A percentile compares a stretch with the other conserved stretches of the same genome.
Evolutionary conservation across 257 asterid genomes (phyloP).

Genomic region (Datura wrightii): DNA sequence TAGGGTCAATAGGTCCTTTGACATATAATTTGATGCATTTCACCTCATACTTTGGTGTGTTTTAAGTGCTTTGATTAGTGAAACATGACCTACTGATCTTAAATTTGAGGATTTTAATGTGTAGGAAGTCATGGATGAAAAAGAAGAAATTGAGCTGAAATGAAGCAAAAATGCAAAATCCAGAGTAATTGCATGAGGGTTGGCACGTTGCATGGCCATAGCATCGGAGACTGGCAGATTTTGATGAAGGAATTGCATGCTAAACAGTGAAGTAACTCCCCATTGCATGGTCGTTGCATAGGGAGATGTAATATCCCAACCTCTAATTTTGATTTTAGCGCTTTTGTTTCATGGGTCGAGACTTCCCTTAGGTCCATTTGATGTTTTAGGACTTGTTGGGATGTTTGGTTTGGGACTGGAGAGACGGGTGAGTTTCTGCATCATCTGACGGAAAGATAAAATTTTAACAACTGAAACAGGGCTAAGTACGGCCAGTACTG

Average conservation of each 20-base stretch:
- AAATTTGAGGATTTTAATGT: slow-evolving; percentile 18
- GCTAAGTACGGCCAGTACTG: not conserved
- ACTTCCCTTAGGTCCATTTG: not conserved
- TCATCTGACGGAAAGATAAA: not conserved
- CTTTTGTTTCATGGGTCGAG: not conserved
- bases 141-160: not conserved
- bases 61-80: slow-evolving; percentile 9
- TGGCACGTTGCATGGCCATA: not conserved
- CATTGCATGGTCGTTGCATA: not conserved
- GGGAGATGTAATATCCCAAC: slow-evolving; percentile 3
- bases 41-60: slow-evolving; percentile 1
- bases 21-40: slow-evolving; percentile 28
- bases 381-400: not conserved
- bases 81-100: not conserved
- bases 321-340: not conserved
- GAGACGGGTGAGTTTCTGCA: not conserved
- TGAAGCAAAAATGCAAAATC: not conserved
- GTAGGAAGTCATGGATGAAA: not conserved
- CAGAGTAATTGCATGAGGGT: not conserved
- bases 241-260: not conserved
- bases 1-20: not conserved
- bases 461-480: not conserved
- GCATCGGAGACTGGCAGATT: not conserved
- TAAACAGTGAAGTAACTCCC: slow-evolving; percentile 2
- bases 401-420: slow-evolving; percentile 9